Percentiles rank a stretch among this genome's conserved stretches.
phyloP scores from a whole-genome alignment of 2,329 filamentous ascomycete genomes.

The Xylariaceae sp. region DNA sequence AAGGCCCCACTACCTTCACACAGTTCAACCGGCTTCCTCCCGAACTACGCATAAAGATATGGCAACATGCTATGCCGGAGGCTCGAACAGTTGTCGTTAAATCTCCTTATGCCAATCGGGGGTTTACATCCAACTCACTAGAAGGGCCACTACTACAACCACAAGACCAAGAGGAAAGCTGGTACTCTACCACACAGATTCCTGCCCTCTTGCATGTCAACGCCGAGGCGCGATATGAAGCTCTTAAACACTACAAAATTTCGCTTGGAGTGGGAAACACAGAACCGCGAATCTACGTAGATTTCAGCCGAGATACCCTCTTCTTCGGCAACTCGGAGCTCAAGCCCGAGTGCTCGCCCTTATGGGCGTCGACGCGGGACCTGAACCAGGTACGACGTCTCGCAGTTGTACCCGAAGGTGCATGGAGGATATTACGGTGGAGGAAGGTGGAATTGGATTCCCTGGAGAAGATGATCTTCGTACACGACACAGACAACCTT shows the following conservation, averaged over 20 bases:
- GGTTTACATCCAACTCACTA: slow-evolving; percentile 25
- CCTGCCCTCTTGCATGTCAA: slow-evolving; percentile 39
- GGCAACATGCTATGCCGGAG: slow-evolving; percentile 37
- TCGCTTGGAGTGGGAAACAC: slow-evolving; percentile 30
- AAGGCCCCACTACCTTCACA: slow-evolving; percentile 27
- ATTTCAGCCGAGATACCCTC: slow-evolving; percentile 37
- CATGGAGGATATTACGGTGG: slow-evolving; percentile 37
- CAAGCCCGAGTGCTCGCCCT: slow-evolving; percentile 30
- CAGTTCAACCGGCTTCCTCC: slow-evolving; percentile 37
- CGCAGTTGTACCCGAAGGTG: slow-evolving; percentile 38
- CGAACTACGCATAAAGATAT: slow-evolving; percentile 39
- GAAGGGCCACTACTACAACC: slow-evolving; percentile 29
- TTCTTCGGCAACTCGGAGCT: slow-evolving; percentile 37
- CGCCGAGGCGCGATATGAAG: slow-evolving; percentile 37
- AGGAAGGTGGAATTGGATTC: slow-evolving; percentile 31
- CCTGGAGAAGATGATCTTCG: slow-evolving; percentile 37
- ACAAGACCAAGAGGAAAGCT: slow-evolving; percentile 26
- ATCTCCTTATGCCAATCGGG: slow-evolving; percentile 26
- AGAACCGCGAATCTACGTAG: slow-evolving; percentile 36
- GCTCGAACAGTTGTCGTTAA: slow-evolving; percentile 35
- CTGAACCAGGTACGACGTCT: slow-evolving; percentile 32
- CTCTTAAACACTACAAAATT: slow-evolving; percentile 36
- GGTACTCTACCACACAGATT: slow-evolving; percentile 36
- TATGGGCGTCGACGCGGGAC: slow-evolving; percentile 35
- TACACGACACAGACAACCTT: slow-evolving; percentile 33